Percentiles rank a stretch among this genome's conserved stretches.
phyloP scores from a whole-genome alignment of 305 asterid species.

The Fraxinus platypoda region DNA sequence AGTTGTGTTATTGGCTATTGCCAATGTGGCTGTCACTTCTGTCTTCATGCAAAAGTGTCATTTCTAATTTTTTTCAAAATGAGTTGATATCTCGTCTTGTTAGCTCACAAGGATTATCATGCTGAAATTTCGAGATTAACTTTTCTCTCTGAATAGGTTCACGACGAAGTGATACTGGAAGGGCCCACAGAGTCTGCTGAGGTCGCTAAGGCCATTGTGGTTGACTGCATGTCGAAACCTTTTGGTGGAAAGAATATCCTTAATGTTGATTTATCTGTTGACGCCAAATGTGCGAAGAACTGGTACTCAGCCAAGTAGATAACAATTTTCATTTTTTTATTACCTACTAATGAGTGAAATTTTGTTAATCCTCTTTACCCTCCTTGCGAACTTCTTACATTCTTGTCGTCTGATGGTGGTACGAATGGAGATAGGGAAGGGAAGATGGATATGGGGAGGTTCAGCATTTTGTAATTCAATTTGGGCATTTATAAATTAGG shows the following conservation, averaged over 20 bases:
- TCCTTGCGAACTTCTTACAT: not conserved
- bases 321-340: not conserved
- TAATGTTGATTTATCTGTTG: conserved; percentile 81
- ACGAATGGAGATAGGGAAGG: not conserved
- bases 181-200: conserved; percentile 87
- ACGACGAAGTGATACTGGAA: conserved; percentile 92
- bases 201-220: conserved; percentile 85
- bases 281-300: conserved; percentile 87
- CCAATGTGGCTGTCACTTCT: not conserved
- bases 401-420: not conserved
- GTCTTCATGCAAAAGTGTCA: not conserved
- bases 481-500: not conserved
- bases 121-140: not conserved
- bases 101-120: not conserved
- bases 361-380: not conserved
- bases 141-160: conserved; percentile 51
- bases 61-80: not conserved
- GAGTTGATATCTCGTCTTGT: not conserved
- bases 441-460: not conserved
- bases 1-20: not conserved
- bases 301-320: conserved; percentile 94
- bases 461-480: not conserved
- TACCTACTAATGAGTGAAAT: not conserved
- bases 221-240: conserved; percentile 87
- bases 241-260: conserved; percentile 76